These are phyloP conservation scores for Gymnopus androsaceus DNA, from an alignment of 1,284 basidiomycete genomes.

Conservation along the genomic window DNA sequence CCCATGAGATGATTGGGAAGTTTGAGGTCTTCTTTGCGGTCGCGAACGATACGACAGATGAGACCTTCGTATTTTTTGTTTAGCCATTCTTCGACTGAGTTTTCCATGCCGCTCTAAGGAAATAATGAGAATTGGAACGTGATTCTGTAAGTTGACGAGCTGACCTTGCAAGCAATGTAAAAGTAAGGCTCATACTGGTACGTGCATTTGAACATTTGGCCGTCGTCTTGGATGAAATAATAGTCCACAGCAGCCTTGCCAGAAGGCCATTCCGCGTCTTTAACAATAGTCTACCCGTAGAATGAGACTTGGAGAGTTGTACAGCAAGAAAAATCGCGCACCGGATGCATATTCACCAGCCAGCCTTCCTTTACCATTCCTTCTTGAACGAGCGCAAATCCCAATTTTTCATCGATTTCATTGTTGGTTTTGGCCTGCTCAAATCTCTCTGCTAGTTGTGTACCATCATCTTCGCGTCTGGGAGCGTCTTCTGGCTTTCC, in stretches of 20 bases:
- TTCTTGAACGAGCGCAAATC: constrained; percentile 80
- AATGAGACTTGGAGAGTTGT: neutral
- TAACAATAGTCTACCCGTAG: constrained; percentile 70
- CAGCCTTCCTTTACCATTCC: constrained; percentile 81
- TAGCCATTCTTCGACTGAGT: constrained; percentile 94
- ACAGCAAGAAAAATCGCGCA: constrained; percentile 42
- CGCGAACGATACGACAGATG: constrained; percentile 76
- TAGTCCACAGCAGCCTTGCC: constrained; percentile 93
- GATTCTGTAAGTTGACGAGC: constrained; percentile 24
- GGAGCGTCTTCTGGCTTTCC: constrained; percentile 51
- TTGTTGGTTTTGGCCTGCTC: constrained; percentile 77
- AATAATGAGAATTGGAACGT: neutral
- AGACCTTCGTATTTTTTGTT: constrained; percentile 91
- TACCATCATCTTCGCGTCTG: constrained; percentile 84
- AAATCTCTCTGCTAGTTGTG: constrained; percentile 79
- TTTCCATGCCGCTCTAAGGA: constrained; percentile 80
- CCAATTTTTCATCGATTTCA: constrained; percentile 92
- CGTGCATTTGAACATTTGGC: constrained; percentile 94
- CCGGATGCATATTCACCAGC: constrained; percentile 99
- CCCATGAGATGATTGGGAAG: constrained; percentile 97
- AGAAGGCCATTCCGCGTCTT: constrained; percentile 78
- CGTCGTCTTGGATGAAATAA: constrained; percentile 98
- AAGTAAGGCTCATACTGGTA: constrained; percentile 96
- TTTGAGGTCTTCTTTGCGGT: constrained; percentile 92
- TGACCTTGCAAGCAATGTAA: constrained; percentile 85